These are phyloP conservation scores for Coprinellus aureogranulatus DNA, from an alignment of 768 basidiomycete genomes.

Conservation along the genomic window DNA sequence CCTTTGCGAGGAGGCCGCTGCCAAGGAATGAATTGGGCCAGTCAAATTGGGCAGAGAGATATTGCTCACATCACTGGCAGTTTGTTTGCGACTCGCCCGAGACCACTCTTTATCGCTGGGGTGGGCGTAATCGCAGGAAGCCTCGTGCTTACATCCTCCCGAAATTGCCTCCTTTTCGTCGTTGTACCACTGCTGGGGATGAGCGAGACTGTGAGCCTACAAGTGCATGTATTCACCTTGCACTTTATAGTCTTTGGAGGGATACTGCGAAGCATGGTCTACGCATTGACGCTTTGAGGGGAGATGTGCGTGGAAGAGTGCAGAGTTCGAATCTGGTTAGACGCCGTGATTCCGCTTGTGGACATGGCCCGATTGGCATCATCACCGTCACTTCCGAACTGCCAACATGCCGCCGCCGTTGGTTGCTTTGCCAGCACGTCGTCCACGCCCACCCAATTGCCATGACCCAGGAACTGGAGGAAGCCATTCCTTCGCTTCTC, in stretches of 20 bases:
- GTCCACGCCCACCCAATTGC: not conserved
- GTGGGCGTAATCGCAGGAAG: not conserved
- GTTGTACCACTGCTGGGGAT: not conserved
- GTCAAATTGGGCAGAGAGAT: too few relatives aligned
- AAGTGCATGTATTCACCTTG: too few relatives aligned
- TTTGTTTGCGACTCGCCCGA: too few relatives aligned
- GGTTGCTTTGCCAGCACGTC: not conserved
- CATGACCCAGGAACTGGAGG: constrained; percentile 5
- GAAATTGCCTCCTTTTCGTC: not conserved
- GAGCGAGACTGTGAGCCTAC: too few relatives aligned
- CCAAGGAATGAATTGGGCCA: too few relatives aligned
- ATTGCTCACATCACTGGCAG: too few relatives aligned
- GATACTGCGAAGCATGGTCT: too few relatives aligned
- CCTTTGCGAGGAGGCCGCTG: not conserved
- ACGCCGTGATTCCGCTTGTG: too few relatives aligned
- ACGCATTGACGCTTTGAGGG: too few relatives aligned
- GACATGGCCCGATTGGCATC: not conserved
- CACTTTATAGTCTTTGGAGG: too few relatives aligned
- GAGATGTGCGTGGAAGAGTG: too few relatives aligned
- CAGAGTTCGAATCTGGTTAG: not conserved
- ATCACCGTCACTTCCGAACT: too few relatives aligned
- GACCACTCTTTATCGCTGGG: not conserved
- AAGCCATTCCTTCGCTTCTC: constrained; percentile 13
- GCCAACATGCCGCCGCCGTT: constrained; percentile 1
- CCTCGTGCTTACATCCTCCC: not conserved